Base-by-base conservation (phyloP, 805 yeast species). In the Sugiyamaella americana region DNA sequence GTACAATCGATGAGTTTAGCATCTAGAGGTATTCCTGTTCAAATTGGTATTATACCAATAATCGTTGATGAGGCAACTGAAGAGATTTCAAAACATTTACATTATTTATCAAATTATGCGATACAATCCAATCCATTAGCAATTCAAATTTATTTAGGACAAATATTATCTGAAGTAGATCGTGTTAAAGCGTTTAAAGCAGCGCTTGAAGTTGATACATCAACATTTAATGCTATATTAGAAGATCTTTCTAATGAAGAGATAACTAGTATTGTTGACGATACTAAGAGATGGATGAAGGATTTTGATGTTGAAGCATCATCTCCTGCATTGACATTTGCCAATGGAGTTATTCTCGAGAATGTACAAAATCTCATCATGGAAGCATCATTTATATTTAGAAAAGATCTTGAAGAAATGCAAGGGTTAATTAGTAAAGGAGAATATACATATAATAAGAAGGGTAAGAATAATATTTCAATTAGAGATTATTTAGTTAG, bases 31-130 rank as follows among this genome's bases (percentile, higher is more conserved):
- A 71, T 84, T 16, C 86, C 96, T 0, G 84, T 88, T 53, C 83
- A 89, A 62, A 59, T 91, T 43, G 98, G 97, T 4, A 51, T 91
- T 2, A 68, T 91, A n/a, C 95, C 98, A 0, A 48, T 84, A 2
- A 55, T 51, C 4, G 48, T 51, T 11, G 51, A 56, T 17, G 52
- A 38, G 11, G 55, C 54, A 17, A 59, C 61, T 41, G 50, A 46
- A 18, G 26, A 43, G 6, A 42, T 54, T 6, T 50, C 62, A 0
- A 35, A 48, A 39, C 55, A 50, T 17, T 22, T 57, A 10, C 41
- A 50, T 20, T 54, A 45, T 21, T 26, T 57, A 10, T 29, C 44
- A 11, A 24, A 34, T 19, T 32, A 37, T 43, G 44, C 18, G 2
- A 41, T 17, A 1, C 23, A 26, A 13, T 18, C 37, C 17, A 17